Percentiles rank a stretch among this genome's conserved stretches.
Evolutionary conservation across 139 green algal genomes (phyloP).

Genomic region (Auxenochlorella pyrenoidosa): DNA sequence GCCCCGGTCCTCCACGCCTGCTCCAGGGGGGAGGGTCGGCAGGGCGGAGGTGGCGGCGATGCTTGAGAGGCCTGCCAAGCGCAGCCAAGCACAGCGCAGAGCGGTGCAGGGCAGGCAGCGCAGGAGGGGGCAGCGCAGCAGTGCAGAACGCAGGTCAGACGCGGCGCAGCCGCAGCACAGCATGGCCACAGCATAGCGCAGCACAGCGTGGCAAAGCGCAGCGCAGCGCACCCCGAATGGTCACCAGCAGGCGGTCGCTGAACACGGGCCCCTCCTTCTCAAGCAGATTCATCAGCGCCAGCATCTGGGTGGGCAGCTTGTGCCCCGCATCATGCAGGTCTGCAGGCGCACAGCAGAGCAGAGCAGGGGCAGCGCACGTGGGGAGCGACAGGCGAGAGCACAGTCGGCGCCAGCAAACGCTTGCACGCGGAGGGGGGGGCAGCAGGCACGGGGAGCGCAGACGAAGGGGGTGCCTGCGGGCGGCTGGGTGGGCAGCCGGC

Average conservation of each 20-base stretch:
- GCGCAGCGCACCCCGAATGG: slow-evolving; percentile 51
- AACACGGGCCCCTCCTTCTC: slow-evolving; percentile 73
- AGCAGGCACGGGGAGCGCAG: no score
- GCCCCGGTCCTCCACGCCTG: slow-evolving; percentile 72
- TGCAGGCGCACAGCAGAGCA: slow-evolving; percentile 23
- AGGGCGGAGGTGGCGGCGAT: no score
- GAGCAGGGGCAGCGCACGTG: neutral
- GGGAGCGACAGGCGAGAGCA: no score
- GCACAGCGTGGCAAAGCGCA: neutral
- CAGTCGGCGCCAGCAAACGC: no score
- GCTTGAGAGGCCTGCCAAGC: no score
- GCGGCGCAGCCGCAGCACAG: neutral
- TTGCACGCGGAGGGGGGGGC: no score
- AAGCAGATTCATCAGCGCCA: slow-evolving; percentile 81
- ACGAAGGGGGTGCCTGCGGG: no score
- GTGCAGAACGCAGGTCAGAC: no score
- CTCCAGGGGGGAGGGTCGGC: neutral
- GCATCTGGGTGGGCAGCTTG: slow-evolving; percentile 72
- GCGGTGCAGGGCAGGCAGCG: no score
- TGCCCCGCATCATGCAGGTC: slow-evolving; percentile 36
- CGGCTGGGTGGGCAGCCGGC: neutral
- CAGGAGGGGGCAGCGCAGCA: no score
- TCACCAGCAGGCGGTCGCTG: slow-evolving; percentile 68
- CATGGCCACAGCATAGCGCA: neutral
- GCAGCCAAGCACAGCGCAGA: no score